Evolutionary conservation across 2,329 filamentous ascomycete species (phyloP), one percentile per base, ranked within the genome.

Genomic region (Ceratocystiopsis brevicomis): DNA sequence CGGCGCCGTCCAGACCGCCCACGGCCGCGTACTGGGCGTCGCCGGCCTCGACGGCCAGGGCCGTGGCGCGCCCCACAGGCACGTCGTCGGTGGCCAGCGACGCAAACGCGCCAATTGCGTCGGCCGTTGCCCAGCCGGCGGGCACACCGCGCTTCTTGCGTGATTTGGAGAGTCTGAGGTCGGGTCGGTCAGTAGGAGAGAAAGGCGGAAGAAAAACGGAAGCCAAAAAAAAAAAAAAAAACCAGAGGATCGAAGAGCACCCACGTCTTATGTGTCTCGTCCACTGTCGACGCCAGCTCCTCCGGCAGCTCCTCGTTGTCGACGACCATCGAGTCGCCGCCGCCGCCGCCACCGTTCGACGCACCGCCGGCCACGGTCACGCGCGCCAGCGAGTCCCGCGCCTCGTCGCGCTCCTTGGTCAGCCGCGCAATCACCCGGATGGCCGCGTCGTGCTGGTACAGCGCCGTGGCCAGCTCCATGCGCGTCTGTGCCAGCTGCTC

Each of bases 381-480:
- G 57, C 83, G 85, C 34, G 85, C 85, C 42, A 98, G 65, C 14
- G 90, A 84, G 61, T 90, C 81, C 50, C 88, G 73, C 39, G 90
- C 87, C 60, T 96, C 87, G 54, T 98, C 87, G 49, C 90, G 69
- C 67, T 98, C 90, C 57, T 75, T 80, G n/a, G 82, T 81, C 58
- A 98, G 59, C 40, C 88, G 76, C 50, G 86, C 86, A 61, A 98
- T 94, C 40, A 98, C 90, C 49, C 90, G 73, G 41, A 93, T 78
- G n/a, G 90, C 90, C 2, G 90, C 88, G 67, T 98, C 90, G 54
- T 96, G 84, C 63, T 96, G 88, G 62, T 98, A 98, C 19, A 98
- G 69, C 0, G 90, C 84, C 1, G 85, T 90, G 45, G 85, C 85
- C 45, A 98, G 74, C 65, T 98, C 90, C 63, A 95, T 87, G 51